A percentile compares a stretch with the other conserved stretches of the same genome.
Evolutionary conservation across 2,329 filamentous ascomycete genomes (phyloP).

Genomic region (Lasiodiplodia citricola): DNA sequence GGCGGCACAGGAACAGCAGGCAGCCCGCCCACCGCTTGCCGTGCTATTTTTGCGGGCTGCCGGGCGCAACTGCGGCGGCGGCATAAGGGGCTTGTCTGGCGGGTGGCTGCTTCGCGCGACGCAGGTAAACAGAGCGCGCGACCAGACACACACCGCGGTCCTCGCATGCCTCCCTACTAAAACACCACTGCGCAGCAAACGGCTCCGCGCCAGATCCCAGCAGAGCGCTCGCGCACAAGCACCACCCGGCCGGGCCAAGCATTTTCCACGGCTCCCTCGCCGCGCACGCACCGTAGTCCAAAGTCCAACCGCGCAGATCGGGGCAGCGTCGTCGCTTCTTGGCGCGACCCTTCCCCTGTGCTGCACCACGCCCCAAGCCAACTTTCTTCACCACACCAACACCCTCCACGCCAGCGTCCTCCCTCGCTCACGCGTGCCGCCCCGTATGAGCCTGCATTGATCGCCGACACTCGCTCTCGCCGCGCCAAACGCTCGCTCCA

Average conservation of each 20-base stretch:
- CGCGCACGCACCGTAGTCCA: background rate
- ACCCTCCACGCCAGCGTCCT: conserved; percentile 3
- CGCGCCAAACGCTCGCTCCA: conserved; percentile 13
- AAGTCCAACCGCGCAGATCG: conserved; percentile 19
- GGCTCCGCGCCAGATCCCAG: conserved; percentile 8
- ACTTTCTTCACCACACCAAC: conserved; percentile 24
- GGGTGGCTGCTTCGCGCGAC: background rate
- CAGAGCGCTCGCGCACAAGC: conserved; percentile 21
- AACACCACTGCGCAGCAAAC: conserved; percentile 23
- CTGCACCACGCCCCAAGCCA: conserved; percentile 24
- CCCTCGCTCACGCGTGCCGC: conserved; percentile 3
- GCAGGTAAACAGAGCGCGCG: conserved; percentile 14
- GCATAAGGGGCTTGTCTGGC: background rate
- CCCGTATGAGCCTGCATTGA: conserved; percentile 24
- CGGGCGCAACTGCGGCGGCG: conserved; percentile 2
- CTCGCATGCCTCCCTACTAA: conserved; percentile 21
- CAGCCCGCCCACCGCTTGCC: conserved; percentile 11
- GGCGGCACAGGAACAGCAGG: conserved; percentile 23
- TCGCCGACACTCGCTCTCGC: conserved; percentile 8
- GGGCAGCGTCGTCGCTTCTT: conserved; percentile 26
- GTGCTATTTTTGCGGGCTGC: conserved; percentile 17
- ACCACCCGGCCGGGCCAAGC: conserved; percentile 19
- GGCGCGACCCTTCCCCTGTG: conserved; percentile 27
- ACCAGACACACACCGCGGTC: conserved; percentile 12
- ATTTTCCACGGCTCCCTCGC: conserved; percentile 18